Conservation (phyloP, 257 asterid genomes). For the Coffea canephora region DNA sequence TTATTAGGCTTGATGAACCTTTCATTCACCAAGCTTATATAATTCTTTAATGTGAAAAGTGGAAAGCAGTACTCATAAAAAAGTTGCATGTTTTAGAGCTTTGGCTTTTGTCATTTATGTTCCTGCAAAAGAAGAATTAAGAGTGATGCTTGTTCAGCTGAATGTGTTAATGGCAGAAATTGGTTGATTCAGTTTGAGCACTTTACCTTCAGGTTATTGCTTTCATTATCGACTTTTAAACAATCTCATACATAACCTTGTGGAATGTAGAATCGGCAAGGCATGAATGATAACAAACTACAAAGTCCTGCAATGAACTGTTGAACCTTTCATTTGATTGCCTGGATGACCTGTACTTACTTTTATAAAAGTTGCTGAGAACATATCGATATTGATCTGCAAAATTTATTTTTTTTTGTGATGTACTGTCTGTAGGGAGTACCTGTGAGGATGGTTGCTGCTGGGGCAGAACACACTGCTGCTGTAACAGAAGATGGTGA, state of each 20-base stretch:
- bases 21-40: not conserved
- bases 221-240: not conserved
- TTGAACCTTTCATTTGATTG: not conserved
- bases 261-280: not conserved
- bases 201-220: too few species aligned
- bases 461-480: conserved; percentile 99
- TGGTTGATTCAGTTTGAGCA: too few species aligned
- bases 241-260: not conserved
- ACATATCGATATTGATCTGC: not conserved
- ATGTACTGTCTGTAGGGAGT: conserved; percentile 50
- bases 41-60: too few species aligned
- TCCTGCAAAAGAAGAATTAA: too few species aligned
- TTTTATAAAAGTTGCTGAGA: not conserved
- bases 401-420: conserved; percentile 1
- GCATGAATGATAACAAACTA: too few species aligned
- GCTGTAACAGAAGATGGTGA: conserved; percentile 97
- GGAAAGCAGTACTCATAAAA: not conserved
- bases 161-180: too few species aligned
- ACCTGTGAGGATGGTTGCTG: conserved; percentile 91
- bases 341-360: not conserved
- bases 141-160: too few species aligned
- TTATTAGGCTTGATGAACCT: not conserved
- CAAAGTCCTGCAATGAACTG: not conserved
- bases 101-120: too few species aligned
- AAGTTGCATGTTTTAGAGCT: too few species aligned